Evolutionary conservation across 2,329 filamentous ascomycete genomes (phyloP).

Genomic region (Aspergillus ruber): DNA sequence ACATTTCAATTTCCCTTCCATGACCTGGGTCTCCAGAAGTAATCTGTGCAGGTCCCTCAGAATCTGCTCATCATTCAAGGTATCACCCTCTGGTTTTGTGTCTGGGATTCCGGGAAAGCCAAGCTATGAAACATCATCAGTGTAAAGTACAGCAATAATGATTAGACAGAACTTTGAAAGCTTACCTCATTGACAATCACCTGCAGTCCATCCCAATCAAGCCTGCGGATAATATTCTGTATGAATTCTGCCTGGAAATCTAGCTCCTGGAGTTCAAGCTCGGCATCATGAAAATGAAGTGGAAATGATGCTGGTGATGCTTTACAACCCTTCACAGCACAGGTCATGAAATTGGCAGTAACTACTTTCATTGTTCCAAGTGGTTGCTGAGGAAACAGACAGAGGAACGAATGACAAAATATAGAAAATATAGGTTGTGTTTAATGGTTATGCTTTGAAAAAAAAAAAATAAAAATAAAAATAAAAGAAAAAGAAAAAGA

Average conservation of each 20-base stretch:
- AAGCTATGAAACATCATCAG: slow-evolving; percentile 48
- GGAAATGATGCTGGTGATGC: slow-evolving; percentile 72
- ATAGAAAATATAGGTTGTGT: not conserved
- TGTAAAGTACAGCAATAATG: not conserved
- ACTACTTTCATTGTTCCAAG: slow-evolving; percentile 72
- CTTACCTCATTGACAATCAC: slow-evolving; percentile 63
- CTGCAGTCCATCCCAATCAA: slow-evolving; percentile 81
- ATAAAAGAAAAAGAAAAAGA: too few species aligned
- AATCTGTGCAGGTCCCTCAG: slow-evolving; percentile 73
- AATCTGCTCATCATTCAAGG: slow-evolving; percentile 61
- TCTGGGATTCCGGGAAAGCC: slow-evolving; percentile 69
- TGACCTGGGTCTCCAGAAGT: slow-evolving; percentile 82
- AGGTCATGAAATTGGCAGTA: slow-evolving; percentile 93
- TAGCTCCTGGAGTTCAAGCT: slow-evolving; percentile 77
- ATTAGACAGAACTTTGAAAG: not conserved
- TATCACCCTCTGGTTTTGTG: slow-evolving; percentile 56
- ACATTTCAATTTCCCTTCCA: slow-evolving; percentile 83
- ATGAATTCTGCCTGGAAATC: slow-evolving; percentile 77
- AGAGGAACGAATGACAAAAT: not conserved
- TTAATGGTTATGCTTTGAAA: too few species aligned
- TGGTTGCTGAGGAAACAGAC: not conserved
- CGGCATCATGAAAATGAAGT: slow-evolving; percentile 84
- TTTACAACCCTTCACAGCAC: slow-evolving; percentile 93
- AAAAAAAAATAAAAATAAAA: too few species aligned
- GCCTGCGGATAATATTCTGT: slow-evolving; percentile 72